A percentile compares a stretch with the other conserved stretches of the same genome.
Evolutionary conservation across 2,329 filamentous ascomycete species (phyloP).

Genomic region (Aspergillus sergii): DNA sequence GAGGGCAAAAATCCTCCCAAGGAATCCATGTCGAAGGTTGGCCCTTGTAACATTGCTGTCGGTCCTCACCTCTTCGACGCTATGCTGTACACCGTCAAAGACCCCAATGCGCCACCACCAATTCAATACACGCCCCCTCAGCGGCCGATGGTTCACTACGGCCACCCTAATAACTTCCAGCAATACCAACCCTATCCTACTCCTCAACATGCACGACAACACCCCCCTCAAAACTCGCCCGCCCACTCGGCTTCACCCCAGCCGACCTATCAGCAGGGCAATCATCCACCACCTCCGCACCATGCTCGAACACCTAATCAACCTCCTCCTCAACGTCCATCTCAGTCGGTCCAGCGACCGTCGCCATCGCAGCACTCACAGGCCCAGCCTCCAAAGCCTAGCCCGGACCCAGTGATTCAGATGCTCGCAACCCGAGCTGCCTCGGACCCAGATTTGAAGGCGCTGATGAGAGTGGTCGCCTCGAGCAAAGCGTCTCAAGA

Average conservation of each 20-base stretch:
- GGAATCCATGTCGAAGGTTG: slow-evolving; percentile 58
- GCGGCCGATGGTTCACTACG: slow-evolving; percentile 47
- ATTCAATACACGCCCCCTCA: slow-evolving; percentile 43
- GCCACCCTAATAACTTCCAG: slow-evolving; percentile 43
- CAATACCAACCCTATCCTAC: slow-evolving; percentile 45
- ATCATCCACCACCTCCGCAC: slow-evolving; percentile 26
- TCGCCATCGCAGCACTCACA: slow-evolving; percentile 30
- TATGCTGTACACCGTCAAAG: slow-evolving; percentile 58
- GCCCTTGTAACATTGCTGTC: slow-evolving; percentile 61
- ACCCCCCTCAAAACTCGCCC: slow-evolving; percentile 28
- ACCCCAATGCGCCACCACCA: slow-evolving; percentile 43
- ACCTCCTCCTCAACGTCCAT: slow-evolving; percentile 17
- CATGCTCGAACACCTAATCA: slow-evolving; percentile 13
- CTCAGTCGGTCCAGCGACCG: slow-evolving; percentile 31
- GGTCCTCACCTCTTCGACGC: slow-evolving; percentile 67
- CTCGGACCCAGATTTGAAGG: slow-evolving; percentile 51
- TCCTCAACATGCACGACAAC: slow-evolving; percentile 30
- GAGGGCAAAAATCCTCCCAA: slow-evolving; percentile 52
- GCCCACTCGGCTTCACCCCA: slow-evolving; percentile 29
- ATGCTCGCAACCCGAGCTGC: slow-evolving; percentile 56
- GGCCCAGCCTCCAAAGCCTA: slow-evolving; percentile 45
- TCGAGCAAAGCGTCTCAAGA: slow-evolving; percentile 52
- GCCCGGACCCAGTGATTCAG: slow-evolving; percentile 54
- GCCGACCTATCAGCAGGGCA: slow-evolving; percentile 27
- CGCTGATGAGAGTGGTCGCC: slow-evolving; percentile 54